Base-by-base conservation (phyloP, 139 green algal genomes). In the Yamagishiella unicocca region DNA sequence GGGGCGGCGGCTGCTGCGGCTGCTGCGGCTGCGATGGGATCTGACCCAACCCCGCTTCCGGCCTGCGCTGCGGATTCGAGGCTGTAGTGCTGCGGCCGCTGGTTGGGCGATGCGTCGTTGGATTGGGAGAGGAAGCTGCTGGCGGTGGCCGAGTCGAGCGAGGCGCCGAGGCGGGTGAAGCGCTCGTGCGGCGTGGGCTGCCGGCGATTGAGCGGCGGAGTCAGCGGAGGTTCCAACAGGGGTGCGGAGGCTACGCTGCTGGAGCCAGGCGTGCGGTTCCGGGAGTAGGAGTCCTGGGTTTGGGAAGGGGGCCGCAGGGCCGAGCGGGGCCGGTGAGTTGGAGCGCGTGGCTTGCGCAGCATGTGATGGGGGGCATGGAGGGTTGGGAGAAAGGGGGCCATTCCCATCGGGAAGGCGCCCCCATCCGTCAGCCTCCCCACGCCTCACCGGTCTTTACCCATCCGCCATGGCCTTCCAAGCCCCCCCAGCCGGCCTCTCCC, bases 111-210 rank as follows among this genome's bases (percentile, higher is more conserved):
- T 8, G 68, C 68, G 68, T 53, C 38, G 68, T 76, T 76, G 68
- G 33, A 54, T 35, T 53, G 37, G 17, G 68, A n/a, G 37, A 53
- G 37, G 68, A 76, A 17, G 50, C 5, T 53, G n/a, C 2, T 68
- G 50, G 38, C 53, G 78, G 14, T 50, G n/a, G 46, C 33, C 4
- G 79, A 27, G 79, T 85, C 79, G 1, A 76, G 19, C 42, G 79
- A 85, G 31, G 61, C 21, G 7, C 38, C 31, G 2, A 87, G 33
- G 46, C 81, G 81, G 9, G 81, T 58, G 66, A 87, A 87, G 66
- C 81, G 71, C 42, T 42, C 25, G 22, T 40, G 42, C 22, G 42
- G 42, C 24, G 71, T 79, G 42, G 24, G 42, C 25, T 7, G 71
- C 8, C 27, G 10, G 37, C 12, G 17, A 19, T 6, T 10, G 42